Base-by-base conservation (phyloP, 257 asterid genomes). In the Lantana camara region DNA sequence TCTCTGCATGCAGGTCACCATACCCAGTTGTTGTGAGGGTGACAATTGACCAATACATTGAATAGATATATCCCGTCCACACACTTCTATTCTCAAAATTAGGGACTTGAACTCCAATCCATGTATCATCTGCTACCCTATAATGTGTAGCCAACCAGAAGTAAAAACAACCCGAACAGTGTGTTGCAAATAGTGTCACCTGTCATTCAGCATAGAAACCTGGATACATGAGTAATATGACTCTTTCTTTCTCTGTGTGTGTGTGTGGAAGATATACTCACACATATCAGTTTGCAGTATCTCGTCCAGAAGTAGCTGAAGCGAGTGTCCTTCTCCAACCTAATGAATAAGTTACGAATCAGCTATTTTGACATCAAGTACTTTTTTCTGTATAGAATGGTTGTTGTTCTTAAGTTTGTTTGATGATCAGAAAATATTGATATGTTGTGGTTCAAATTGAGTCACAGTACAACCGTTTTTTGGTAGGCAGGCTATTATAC, bases 251-350 rank as follows among this genome's bases (percentile, higher is more conserved):
- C 24, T 29, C 13, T 38, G 5, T 3, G 14, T 15, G 42, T 48
- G 14, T 23, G 5, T 34, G 64, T 24, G 58, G 57, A 48, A n/a
- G 14, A 19, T 70, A 37, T 49, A 54, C 85, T 54, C 70, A 92
- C 96, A 55, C 82, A 72, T 62, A 87, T 81, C 27, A 92, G 80
- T 71, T 92, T 92, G 56, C 66, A 42, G 76, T 65, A 79, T 83
- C 98, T 80, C 54, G 95, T 92, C 95, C 93, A 85, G 66, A 89
- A 92, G 85, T 92, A 92, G 87, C 87, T 82, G 84, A 89, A 75
- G 7, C 91, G 87, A 38, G 91, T 87, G 82, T 92, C 98, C 81
- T 92, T 92, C 85, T 89, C 98, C 66, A 92, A 73, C 79, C 98
- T 86, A 82, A 46, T 62, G 60, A 69, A 60, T 59, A 55, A 8